Base-by-base conservation (phyloP, 2,329 filamentous ascomycete species). In the Aspergillus neoniger region DNA sequence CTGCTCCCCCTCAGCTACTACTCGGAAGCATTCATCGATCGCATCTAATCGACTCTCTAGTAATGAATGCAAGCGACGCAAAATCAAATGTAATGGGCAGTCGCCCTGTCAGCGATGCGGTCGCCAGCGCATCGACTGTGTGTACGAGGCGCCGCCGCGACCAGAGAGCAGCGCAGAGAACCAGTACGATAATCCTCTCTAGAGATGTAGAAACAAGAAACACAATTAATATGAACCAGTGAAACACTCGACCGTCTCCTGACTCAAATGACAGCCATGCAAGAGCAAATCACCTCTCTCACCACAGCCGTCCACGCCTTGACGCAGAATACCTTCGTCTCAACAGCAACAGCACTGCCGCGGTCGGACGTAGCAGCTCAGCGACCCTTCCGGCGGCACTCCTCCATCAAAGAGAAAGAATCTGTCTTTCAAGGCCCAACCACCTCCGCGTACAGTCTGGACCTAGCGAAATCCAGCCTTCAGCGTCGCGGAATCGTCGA, bases 401-500 rank as follows among this genome's bases (percentile, higher is more conserved):
- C 65, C 55, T 68, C 66, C 1, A 54, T 51, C 9, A 49, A 59
- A n/a, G 67, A 23, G 70, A 85, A 79, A 64, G 85, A 83, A 57
- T 83, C 85, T 0, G 82, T 85, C n/a, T 96, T 95, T 70, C 88
- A 90, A 59, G 92, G 92, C 0, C 91, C 92, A 0, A 96, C 92
- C 0, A 96, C 91, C 71, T 89, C 87, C 41, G 87, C 87, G 1
- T 96, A 92, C 75, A 92, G 89, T 66, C 84, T 96, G 17, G 91
- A 92, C 63, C 87, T 96, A 5, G 92, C 93, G 17, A 94, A 91
- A 74, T 90, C 86, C 54, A 96, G 91, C 54, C 82, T 96, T 30
- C 88, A 91, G 70, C 92, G 88, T 58, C 95, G 96, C 86, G 92
- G 92, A 7, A 96, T 96, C 68, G 87, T 87, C 43, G 85, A 87